Base-by-base conservation (phyloP, 495 filamentous ascomycete genomes). In the Tricharina praecox region DNA sequence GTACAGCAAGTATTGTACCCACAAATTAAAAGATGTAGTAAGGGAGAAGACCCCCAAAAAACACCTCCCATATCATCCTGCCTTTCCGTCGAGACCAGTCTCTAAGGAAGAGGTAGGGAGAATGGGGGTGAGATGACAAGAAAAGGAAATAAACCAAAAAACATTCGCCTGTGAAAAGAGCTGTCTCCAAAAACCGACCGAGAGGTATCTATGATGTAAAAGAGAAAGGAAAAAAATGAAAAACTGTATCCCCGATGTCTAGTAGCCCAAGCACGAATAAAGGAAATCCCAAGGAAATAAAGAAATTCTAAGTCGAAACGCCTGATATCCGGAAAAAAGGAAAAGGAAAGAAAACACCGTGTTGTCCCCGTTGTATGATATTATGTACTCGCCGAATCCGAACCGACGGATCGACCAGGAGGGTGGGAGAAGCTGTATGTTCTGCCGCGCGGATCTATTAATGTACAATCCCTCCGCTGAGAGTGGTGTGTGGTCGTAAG, bases 141-240 rank as follows among this genome's bases (percentile, higher is more conserved):
- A 39, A 39, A 39, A 39, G 13, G 36, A 39, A 39, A 15, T 5
- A 5, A 8, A 5, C 5, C 8, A 37, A 37, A 37, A 15, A 4
- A 37, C 8, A 37, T 37, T 37, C 8, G 34, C 24, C 7, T 10
- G 5, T 9, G 7, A 37, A 37, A 7, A 9, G 34, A 37, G 24
- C 42, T 28, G 23, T 32, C 18, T 9, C 35, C 45, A 40, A 36
- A 23, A 37, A 47, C 20, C 28, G 20, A 47, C 45, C 24, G 18
- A 23, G 8, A 18, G 34, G 34, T 37, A 37, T 37, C 34, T 37
- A 37, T 32, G 1, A n/a, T 40, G 15, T 40, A 40, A 40, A 38
- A 15, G 35, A 15, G 15, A 38, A 43, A n/a, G 26, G 26, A 23
- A 44, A 44, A 44, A 3, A 44, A 44, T 24, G n/a, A 26, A 44